Percentiles rank a stretch among this genome's conserved stretches.
Evolutionary conservation across 345 rosid genomes (phyloP).

Genomic region (Punica granatum): DNA sequence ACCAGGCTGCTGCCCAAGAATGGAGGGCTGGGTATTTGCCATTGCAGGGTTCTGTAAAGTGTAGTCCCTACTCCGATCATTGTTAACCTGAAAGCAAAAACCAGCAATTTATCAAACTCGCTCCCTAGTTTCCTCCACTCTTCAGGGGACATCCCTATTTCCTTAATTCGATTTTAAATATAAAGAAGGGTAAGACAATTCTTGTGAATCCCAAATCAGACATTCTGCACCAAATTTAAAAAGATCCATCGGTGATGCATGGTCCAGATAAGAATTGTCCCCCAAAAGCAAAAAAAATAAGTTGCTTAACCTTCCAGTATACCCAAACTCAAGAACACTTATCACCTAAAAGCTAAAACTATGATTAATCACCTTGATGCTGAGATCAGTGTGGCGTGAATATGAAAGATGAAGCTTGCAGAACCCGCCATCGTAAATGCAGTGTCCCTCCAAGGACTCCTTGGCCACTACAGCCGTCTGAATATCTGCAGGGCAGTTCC

Average conservation of each 20-base stretch:
- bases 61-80: slow-evolving; percentile 90
- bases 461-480: slow-evolving; percentile 90
- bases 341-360: not conserved
- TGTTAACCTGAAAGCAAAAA: slow-evolving; percentile 53
- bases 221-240: not conserved
- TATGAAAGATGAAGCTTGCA: slow-evolving; percentile 95
- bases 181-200: not conserved
- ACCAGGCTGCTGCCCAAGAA: slow-evolving; percentile 64
- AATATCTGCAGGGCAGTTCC: slow-evolving; percentile 43
- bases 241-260: not conserved
- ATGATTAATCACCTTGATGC: slow-evolving; percentile 58
- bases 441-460: slow-evolving; percentile 98
- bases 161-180: not conserved
- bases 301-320: not conserved
- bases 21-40: slow-evolving; percentile 45
- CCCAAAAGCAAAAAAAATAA: not conserved
- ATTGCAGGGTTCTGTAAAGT: slow-evolving; percentile 51
- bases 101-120: not conserved
- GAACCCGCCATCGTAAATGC: slow-evolving; percentile 95
- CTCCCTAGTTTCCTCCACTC: not conserved
- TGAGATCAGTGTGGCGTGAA: slow-evolving; percentile 94
- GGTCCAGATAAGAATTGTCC: not conserved
- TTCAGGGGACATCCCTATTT: not conserved
- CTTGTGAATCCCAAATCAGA: not conserved
- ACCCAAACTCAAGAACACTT: not conserved